Conservation (phyloP, 164 flowering plant species). For the Aristolochia californica region DNA sequence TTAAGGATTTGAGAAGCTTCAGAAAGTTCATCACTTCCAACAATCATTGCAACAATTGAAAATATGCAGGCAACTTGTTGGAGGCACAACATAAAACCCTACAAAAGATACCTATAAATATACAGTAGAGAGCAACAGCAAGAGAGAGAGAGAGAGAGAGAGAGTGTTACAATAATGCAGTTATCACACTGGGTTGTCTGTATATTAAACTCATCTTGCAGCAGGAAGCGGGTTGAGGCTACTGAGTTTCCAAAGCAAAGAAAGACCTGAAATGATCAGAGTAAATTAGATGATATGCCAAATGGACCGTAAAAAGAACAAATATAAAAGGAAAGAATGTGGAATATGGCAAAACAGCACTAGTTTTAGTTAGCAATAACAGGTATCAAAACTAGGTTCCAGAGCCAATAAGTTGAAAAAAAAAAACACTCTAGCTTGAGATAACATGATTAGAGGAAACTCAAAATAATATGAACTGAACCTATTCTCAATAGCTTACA, state of each 20-base stretch:
- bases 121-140: background rate
- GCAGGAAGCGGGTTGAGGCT: slow-evolving; percentile 61
- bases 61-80: slow-evolving; percentile 61
- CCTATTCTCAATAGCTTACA: too few relatives aligned
- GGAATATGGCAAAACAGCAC: too few relatives aligned
- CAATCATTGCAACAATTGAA: slow-evolving; percentile 34
- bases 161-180: slow-evolving; percentile 57
- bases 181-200: slow-evolving; percentile 68
- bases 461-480: too few relatives aligned
- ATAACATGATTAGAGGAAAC: too few relatives aligned
- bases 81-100: slow-evolving; percentile 70
- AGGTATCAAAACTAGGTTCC: too few relatives aligned
- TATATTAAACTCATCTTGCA: slow-evolving; percentile 80
- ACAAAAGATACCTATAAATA: background rate
- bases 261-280: slow-evolving; percentile 31
- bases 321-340: too few relatives aligned
- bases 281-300: too few relatives aligned
- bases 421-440: too few relatives aligned
- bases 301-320: too few relatives aligned
- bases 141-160: slow-evolving; percentile 14
- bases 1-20: slow-evolving; percentile 37
- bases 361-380: too few relatives aligned
- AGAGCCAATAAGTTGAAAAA: too few relatives aligned
- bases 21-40: slow-evolving; percentile 35
- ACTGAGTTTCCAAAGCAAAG: slow-evolving; percentile 61